Base-by-base conservation (phyloP, 73 alveolate species). In the Symbiodinium pilosum region DNA sequence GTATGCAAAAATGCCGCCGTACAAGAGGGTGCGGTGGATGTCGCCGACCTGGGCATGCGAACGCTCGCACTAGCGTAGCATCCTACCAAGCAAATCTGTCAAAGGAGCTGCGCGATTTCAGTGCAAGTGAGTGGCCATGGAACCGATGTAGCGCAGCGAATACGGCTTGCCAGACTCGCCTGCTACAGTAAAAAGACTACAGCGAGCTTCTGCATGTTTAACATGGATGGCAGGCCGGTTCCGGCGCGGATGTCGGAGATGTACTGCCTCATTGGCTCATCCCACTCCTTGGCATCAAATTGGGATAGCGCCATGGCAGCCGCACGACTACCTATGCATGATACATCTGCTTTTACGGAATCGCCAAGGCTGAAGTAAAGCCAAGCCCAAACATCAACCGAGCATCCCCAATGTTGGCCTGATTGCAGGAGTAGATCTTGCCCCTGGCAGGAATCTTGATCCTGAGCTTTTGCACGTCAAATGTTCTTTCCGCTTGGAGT, bases 1-100 rank as follows among this genome's bases (percentile, higher is more conserved):
- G 99, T 99, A 99, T 7, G 99, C 93, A 68, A 99, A 99, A 41
- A 99, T 99, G 98, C 99, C 99, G 64, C 99, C 99, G 39, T 99
- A 99, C n/a, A 99, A 99, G 32, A 99, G 86, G 34, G 99, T 99
- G 83, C 99, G 93, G 99, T 99, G 99, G 51, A 99, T 99, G 88
- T 99, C 99, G 2, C 98, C 98, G 43, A 93, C 98, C 98, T 68
- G 9, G 21, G 73, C 73, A 12, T 32, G 3, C 64, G 7, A 16
- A 47, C 64, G 64, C 64, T 7, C 64, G 16, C 24, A 7, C 16
- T 16, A 47, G 64, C 64, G 24, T 11, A 47, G 64, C 24, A 16
- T 54, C n/a, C 18, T 24, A 54, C n/a, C 71, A 21, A n/a, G 71
- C 18, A 54, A 30, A 30, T 4, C 26, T 54, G 24, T 32, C n/a